A percentile compares a stretch with the other conserved stretches of the same genome.
phyloP scores from a whole-genome alignment of 1,284 basidiomycete genomes.

The Boletus hoseneyae region DNA sequence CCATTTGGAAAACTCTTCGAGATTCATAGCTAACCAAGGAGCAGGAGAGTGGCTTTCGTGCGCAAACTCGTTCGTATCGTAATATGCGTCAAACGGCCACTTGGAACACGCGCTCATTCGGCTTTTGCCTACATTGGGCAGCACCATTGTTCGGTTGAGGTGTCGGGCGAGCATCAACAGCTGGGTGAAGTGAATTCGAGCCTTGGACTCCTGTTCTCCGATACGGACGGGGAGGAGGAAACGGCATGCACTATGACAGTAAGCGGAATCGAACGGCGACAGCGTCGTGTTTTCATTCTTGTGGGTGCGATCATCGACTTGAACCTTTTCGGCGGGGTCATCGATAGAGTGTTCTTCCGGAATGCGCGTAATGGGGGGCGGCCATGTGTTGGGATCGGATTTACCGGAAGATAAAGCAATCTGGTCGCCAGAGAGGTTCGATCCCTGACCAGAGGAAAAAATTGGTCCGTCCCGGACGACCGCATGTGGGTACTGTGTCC shows the following conservation, averaged over 20 bases:
- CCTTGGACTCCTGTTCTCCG: slow-evolving; percentile 49
- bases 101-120: slow-evolving; percentile 45
- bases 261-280: slow-evolving; percentile 11
- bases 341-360: slow-evolving; percentile 5
- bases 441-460: background rate
- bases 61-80: slow-evolving; percentile 31
- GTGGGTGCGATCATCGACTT: background rate
- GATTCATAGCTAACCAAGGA: slow-evolving; percentile 1
- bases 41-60: background rate
- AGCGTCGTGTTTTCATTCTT: background rate
- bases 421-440: background rate
- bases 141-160: slow-evolving; percentile 48
- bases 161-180: slow-evolving; percentile 39
- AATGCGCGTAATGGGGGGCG: slow-evolving; percentile 13
- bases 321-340: background rate
- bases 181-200: slow-evolving; percentile 45
- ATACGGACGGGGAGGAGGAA: slow-evolving; percentile 48
- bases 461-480: background rate
- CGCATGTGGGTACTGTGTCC: background rate
- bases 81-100: slow-evolving; percentile 45
- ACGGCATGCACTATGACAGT: slow-evolving; percentile 31
- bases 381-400: slow-evolving; percentile 9
- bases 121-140: slow-evolving; percentile 51
- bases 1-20: slow-evolving; percentile 20
- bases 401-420: background rate